A percentile compares a stretch with the other conserved stretches of the same genome.
Evolutionary conservation across 768 basidiomycete genomes (phyloP).

Genomic region (Rossbeevera mucosa): DNA sequence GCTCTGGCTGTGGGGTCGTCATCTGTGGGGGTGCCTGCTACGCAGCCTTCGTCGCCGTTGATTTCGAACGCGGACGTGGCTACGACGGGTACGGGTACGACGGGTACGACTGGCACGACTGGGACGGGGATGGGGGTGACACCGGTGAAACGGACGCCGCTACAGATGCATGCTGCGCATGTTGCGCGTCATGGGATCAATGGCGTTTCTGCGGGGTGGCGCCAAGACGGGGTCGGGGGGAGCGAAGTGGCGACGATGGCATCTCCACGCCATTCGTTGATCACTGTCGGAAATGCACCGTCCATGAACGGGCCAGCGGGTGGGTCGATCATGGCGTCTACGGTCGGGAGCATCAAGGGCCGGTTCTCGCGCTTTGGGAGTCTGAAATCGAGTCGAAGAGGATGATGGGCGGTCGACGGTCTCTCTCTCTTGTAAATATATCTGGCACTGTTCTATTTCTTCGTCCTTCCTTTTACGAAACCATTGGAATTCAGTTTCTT

Average conservation of each 20-base stretch:
- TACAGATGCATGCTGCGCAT: constrained; percentile 78
- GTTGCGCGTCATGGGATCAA: constrained; percentile 80
- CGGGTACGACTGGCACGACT: too few species aligned
- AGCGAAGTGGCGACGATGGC: constrained; percentile 39
- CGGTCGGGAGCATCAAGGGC: constrained; percentile 64
- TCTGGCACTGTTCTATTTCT: not conserved
- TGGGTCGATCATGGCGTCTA: constrained; percentile 59
- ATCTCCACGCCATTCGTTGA: constrained; percentile 71
- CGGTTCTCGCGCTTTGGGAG: constrained; percentile 77
- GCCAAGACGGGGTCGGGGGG: constrained; percentile 41
- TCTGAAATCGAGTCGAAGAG: constrained; percentile 48
- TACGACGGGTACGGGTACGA: too few species aligned
- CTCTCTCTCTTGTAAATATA: not conserved
- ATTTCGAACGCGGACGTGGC: not conserved
- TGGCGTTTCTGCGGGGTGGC: constrained; percentile 74
- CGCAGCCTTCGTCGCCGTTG: constrained; percentile 41
- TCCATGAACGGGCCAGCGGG: constrained; percentile 38
- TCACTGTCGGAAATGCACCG: constrained; percentile 58
- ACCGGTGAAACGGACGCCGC: constrained; percentile 58
- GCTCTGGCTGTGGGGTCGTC: constrained; percentile 51
- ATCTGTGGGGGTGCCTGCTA: constrained; percentile 32
- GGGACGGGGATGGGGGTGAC: constrained; percentile 22
- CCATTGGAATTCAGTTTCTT: constrained; percentile 3
- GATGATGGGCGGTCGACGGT: too few species aligned
- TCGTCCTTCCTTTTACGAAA: constrained; percentile 3